Evolutionary conservation across 257 asterid genomes (phyloP), one percentile per base, ranked within the genome.

Genomic region (Solanum piurae): DNA sequence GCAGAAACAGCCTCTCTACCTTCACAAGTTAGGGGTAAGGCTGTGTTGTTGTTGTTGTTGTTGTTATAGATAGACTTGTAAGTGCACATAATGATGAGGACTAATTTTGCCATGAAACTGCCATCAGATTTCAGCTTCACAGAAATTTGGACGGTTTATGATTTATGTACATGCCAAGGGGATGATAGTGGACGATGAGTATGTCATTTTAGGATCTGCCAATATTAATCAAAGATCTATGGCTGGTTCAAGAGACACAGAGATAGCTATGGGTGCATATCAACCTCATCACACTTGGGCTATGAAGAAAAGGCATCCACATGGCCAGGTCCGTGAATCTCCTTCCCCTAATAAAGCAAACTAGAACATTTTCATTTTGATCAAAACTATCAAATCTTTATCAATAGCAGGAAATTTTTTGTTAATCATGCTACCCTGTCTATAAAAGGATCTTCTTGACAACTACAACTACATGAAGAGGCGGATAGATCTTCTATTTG

Each of bases 201-300:
- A 95, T 31, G 96, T 94, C 86, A 93, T 95, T 52, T 76, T 94
- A 77, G 98, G 98, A 13, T 95, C 98, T 33, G 98, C 98, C 88
- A 95, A 95, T 86, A 95, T 95, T 79, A 94, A 95, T 89, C 96
- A 95, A 87, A 92, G 98, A 82, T 95, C 98, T 6, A 94, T 95
- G 98, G 98, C 94, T 76, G 98, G 98, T 38, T 94, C 96, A 21
- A 93, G 98, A 90, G 98, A 95, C 90, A 95, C 98, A 2, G 98
- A 95, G 92, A 95, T 95, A 34, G 98, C 98, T 34, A 93, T 95
- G 98, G 98, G 98, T 2, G 96, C 98, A 12, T 95, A 94, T 89
- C 98, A 94, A 88, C 98, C 98, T 27, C 91, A 92, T 90, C 90
- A 95, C 91, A 93, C 95, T 37, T 94, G 97, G 98, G 88, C 88